These are phyloP conservation scores for Hypoxylon fragiforme DNA, from an alignment of 495 filamentous ascomycete species.

Conservation along the genomic window DNA sequence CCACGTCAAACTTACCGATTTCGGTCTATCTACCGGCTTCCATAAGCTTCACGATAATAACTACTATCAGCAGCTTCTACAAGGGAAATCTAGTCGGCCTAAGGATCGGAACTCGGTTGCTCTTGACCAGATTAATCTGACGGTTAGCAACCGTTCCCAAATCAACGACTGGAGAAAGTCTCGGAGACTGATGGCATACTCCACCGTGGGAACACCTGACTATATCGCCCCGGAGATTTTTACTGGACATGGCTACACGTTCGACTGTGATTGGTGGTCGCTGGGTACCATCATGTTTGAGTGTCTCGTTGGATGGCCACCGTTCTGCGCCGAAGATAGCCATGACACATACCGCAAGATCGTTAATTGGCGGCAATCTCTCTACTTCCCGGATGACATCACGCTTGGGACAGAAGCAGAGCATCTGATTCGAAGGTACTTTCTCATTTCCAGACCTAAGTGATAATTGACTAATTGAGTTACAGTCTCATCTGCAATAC, in stretches of 20 bases:
- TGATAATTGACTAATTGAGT: slow-evolving; percentile 15
- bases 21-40: slow-evolving; percentile 96
- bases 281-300: slow-evolving; percentile 99
- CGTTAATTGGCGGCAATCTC: slow-evolving; percentile 91
- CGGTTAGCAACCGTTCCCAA: slow-evolving; percentile 92
- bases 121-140: slow-evolving; percentile 96
- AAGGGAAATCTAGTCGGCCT: slow-evolving; percentile 72
- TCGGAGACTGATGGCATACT: slow-evolving; percentile 92
- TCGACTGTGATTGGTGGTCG: slow-evolving; percentile 98
- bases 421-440: slow-evolving; percentile 80
- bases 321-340: slow-evolving; percentile 96
- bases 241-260: slow-evolving; percentile 90
- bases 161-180: slow-evolving; percentile 99
- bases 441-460: slow-evolving; percentile 3
- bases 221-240: slow-evolving; percentile 99
- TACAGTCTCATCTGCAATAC: slow-evolving; percentile 88
- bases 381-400: slow-evolving; percentile 97
- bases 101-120: slow-evolving; percentile 88
- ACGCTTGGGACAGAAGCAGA: slow-evolving; percentile 85
- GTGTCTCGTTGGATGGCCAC: slow-evolving; percentile 97
- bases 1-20: slow-evolving; percentile 98
- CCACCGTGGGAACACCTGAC: slow-evolving; percentile 96
- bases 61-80: slow-evolving; percentile 96
- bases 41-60: slow-evolving; percentile 97
- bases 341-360: slow-evolving; percentile 99